Evolutionary conservation across 805 yeast genomes (phyloP), one percentile per base, ranked within the genome.

Genomic region (Ogataea methylovora): DNA sequence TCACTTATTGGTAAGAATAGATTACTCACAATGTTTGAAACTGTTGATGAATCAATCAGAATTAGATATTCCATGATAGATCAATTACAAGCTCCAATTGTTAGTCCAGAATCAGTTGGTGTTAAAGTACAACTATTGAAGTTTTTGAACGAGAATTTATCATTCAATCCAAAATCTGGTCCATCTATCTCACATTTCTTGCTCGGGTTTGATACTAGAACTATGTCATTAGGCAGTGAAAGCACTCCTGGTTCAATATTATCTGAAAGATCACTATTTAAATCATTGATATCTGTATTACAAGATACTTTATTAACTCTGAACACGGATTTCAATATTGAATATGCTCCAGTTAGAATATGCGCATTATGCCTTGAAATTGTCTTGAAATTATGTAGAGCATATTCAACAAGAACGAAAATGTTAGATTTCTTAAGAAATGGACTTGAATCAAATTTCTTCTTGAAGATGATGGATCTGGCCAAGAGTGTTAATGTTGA

Each of bases 1-100:
- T 28, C 39, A 7, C 52, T 73, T 24, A 58, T 64, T 13, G 67
- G 67, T 8, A 73, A 67, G 34, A 79, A 78, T 41, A 73, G 87
- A 43, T 58, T 90, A 11, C 55, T 88, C 30, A 76, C 85, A 0
- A 67, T 84, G 25, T 68, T 83, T 34, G 82, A 79, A 46, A 79
- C 87, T 12, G 73, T 83, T 22, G 84, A 84, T 44, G 96, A 88
- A 44, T 76, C 94, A 0, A 61, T 70, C 2, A 69, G 88, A 43
- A 82, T 90, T 25, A 73, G 82, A 39, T 73, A 72, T 44, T 76
- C 86, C 0, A 77, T 87, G 39, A 76, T 84, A 27, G 71, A 75
- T 27, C 94, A 85, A 48, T 46, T 81, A 16, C 79, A 72, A 29
- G 46, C 73, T 5, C 62, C 45, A 7, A 63, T 69, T 26, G 55